Conservation (phyloP, 176 grass and related monocot species). For the Lolium perenne region DNA sequence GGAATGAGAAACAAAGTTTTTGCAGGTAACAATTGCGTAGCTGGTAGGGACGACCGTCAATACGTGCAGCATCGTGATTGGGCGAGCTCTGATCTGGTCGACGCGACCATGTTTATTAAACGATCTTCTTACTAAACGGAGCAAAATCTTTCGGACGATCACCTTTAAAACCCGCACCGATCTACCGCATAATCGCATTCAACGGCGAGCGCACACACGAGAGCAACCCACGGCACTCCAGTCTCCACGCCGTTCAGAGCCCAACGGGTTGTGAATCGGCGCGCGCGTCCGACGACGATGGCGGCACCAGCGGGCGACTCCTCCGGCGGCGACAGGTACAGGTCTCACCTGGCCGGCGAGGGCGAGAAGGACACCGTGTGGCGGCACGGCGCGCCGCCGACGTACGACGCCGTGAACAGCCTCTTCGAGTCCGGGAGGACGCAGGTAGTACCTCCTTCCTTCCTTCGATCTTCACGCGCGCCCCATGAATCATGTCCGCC, state of each 20-base stretch:
- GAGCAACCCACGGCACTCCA: background rate
- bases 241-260: background rate
- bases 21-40: background rate
- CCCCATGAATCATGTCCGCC: background rate
- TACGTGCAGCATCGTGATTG: background rate
- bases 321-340: conserved; percentile 68
- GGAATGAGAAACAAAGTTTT: background rate
- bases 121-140: background rate
- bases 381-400: conserved; percentile 77
- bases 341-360: conserved; percentile 69
- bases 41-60: background rate
- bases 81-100: background rate
- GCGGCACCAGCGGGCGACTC: conserved; percentile 25
- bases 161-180: background rate
- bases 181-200: background rate
- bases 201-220: background rate
- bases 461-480: background rate
- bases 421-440: conserved; percentile 88
- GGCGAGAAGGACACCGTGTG: conserved; percentile 76
- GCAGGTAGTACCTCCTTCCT: background rate
- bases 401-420: conserved; percentile 77
- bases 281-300: conserved; percentile 36
- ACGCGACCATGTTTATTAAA: background rate
- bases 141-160: background rate
- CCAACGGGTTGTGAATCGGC: background rate